These are phyloP conservation scores for Venturia asperata DNA, from an alignment of 2,329 filamentous ascomycete species.

Conservation along the genomic window DNA sequence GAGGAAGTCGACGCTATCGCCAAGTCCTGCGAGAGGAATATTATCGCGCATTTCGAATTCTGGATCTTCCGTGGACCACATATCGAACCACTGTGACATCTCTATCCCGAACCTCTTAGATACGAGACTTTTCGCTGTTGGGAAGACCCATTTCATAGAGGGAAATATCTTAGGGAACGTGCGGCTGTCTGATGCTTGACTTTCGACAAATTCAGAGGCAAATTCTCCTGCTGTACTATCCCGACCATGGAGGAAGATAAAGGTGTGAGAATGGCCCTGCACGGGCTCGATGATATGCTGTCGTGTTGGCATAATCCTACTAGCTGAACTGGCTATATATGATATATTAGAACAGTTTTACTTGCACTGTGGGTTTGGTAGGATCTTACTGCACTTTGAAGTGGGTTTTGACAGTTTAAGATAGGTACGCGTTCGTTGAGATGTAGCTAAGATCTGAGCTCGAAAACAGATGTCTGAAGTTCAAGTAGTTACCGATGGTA, in stretches of 20 bases:
- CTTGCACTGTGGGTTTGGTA: no score
- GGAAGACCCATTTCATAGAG: slow-evolving; percentile 34
- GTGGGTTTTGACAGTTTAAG: no score
- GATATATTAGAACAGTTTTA: no score
- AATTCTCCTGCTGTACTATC: slow-evolving; percentile 36
- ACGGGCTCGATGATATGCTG: slow-evolving; percentile 17
- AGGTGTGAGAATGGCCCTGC: slow-evolving; percentile 35
- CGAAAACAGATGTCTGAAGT: no score
- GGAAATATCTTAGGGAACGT: slow-evolving; percentile 31
- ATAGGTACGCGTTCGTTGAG: no score
- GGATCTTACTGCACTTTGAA: no score
- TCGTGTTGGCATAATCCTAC: not conserved
- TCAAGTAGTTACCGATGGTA: no score
- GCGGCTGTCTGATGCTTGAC: slow-evolving; percentile 25
- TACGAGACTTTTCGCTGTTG: slow-evolving; percentile 24
- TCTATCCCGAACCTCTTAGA: slow-evolving; percentile 26
- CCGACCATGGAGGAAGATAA: slow-evolving; percentile 42
- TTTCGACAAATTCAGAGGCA: slow-evolving; percentile 36
- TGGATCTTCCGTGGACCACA: slow-evolving; percentile 28
- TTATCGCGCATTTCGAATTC: slow-evolving; percentile 23
- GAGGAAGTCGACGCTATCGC: slow-evolving; percentile 23
- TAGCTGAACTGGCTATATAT: no score
- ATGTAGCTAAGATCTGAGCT: no score
- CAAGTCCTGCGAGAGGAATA: slow-evolving; percentile 24
- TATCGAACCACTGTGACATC: slow-evolving; percentile 37